Base-by-base conservation (phyloP, 352 stramenopile species). In the Phytophthora ramorum region DNA sequence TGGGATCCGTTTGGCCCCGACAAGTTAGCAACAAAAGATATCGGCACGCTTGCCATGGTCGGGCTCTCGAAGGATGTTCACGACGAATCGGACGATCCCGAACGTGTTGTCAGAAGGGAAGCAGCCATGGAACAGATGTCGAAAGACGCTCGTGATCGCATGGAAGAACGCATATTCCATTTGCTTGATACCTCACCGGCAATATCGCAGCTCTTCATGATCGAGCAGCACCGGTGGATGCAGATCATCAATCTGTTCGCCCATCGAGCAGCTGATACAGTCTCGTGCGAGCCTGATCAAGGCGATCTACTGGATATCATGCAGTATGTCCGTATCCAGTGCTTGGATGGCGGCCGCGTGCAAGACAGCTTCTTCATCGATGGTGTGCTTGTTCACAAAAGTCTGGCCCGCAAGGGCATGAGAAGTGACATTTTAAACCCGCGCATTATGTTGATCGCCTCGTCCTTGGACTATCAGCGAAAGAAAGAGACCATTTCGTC, bases 321-420 rank as follows among this genome's bases (percentile, higher is more conserved):
- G 84, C 82, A 96, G 26, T 96, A 96, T 64, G 82, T 93, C 20
- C 83, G 83, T 32, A 65, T 96, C 38, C 92, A 96, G 66, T 91
- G 77, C 19, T 73, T 96, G 55, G 83, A 92, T 55, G 87, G 87
- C 22, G 89, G 87, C 0, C 69, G 74, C 8, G 79, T 91, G 12
- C 78, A 86, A 70, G 89, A 96, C 55, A 93, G 87, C 62, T 94
- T 95, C 60, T 93, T 93, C 69, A 94, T 96, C 38, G 85, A 95
- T 38, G 89, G 89, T 16, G 87, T 96, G n/a, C 81, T 96, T n/a
- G 66, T 95, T 9, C 87, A 94, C 70, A 95, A 95, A 64, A 91
- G 84, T 53, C 49, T 95, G 41, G 83, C 89, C 6, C 83, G 87
- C 16, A 96, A 96, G 61, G 73, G 78, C 13, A 96, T 96, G 89